Evolutionary conservation across 805 yeast genomes (phyloP).

Genomic region (Priceomyces haplophilus): DNA sequence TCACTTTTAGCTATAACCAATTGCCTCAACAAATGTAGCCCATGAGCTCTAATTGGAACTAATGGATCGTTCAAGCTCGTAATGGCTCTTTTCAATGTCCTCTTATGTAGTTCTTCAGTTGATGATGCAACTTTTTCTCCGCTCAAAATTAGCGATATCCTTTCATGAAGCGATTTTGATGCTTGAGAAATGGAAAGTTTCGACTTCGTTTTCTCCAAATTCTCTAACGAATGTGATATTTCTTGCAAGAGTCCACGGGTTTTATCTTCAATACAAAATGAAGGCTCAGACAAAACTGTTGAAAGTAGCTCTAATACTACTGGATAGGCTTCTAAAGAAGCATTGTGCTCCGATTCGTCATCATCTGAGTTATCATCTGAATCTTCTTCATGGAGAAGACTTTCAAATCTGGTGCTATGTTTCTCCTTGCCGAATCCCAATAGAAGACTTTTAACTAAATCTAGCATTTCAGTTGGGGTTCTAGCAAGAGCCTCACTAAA

Average conservation of each 20-base stretch:
- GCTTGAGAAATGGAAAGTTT: constrained; percentile 11
- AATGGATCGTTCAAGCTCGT: constrained; percentile 69
- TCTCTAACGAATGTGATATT: constrained; percentile 23
- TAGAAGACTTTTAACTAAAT: constrained; percentile 25
- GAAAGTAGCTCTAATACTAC: constrained; percentile 35
- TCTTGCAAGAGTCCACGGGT: constrained; percentile 23
- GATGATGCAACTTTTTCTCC: constrained; percentile 22
- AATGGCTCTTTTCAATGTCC: constrained; percentile 55
- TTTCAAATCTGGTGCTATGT: not conserved
- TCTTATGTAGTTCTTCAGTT: constrained; percentile 32
- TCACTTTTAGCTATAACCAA: constrained; percentile 50
- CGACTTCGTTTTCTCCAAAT: constrained; percentile 5
- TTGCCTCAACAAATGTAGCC: constrained; percentile 61
- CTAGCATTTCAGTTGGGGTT: constrained; percentile 57
- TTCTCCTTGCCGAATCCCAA: not conserved
- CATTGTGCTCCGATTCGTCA: constrained; percentile 23
- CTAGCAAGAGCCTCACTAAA: constrained; percentile 56
- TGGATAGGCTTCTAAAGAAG: constrained; percentile 20
- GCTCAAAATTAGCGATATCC: constrained; percentile 28
- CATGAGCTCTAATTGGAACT: constrained; percentile 85
- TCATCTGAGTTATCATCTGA: constrained; percentile 31
- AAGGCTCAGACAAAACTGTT: constrained; percentile 32
- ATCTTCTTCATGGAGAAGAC: constrained; percentile 22
- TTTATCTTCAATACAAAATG: constrained; percentile 25
- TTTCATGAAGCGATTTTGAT: constrained; percentile 23